Percentiles rank a stretch among this genome's conserved stretches.
These are phyloP conservation scores for Kalaharituber pfeilii DNA, from an alignment of 2,329 filamentous ascomycete species.

Conservation along the genomic window DNA sequence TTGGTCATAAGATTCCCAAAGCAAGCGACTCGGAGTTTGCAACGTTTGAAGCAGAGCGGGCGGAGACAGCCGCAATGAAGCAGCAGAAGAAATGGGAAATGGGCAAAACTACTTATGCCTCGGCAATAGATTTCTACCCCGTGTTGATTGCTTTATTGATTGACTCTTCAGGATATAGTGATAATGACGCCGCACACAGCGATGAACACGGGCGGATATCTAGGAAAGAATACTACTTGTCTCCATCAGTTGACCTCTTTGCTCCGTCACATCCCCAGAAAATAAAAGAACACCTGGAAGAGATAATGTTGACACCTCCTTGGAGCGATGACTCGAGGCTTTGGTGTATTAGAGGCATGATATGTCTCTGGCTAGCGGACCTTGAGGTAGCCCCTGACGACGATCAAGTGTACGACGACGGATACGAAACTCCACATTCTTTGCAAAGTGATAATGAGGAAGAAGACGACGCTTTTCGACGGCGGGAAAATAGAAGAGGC, in stretches of 20 bases:
- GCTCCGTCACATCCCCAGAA: conserved; percentile 5
- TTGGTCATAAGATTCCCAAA: conserved; percentile 3
- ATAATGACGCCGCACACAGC: conserved; percentile 3
- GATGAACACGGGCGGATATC: conserved; percentile 1
- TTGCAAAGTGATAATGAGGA: not conserved
- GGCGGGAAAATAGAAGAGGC: not conserved
- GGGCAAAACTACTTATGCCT: not conserved
- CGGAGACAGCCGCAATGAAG: conserved; percentile 20
- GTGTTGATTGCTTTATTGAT: conserved; percentile 9
- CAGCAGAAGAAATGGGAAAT: conserved; percentile 4
- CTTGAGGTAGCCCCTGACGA: not conserved
- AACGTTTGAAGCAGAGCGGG: conserved; percentile 15
- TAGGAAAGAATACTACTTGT: too few species aligned
- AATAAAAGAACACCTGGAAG: conserved; percentile 16
- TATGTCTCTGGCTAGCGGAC: conserved; percentile 19
- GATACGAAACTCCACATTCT: not conserved
- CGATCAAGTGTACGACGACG: not conserved
- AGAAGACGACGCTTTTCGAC: not conserved
- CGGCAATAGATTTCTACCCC: conserved; percentile 12
- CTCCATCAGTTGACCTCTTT: not conserved
- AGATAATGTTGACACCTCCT: conserved; percentile 18
- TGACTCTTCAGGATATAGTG: not conserved
- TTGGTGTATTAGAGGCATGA: conserved; percentile 19
- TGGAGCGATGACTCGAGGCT: conserved; percentile 18
- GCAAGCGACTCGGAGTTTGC: conserved; percentile 12